phyloP scores from a whole-genome alignment of 2,329 filamentous ascomycete species.

The Coleophoma crateriformis region DNA sequence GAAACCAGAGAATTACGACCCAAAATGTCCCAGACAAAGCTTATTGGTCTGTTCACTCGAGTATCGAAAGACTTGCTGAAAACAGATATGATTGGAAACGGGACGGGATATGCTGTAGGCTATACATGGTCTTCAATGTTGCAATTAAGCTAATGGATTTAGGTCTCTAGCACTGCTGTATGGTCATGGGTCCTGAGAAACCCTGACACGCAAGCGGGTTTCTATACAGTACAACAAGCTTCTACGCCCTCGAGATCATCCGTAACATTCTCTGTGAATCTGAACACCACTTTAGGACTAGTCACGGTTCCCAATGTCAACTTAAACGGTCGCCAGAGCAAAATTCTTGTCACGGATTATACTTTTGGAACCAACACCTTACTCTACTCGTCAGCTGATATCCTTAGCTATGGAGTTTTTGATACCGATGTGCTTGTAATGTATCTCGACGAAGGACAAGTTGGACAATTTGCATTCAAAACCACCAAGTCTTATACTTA shows the following conservation, averaged over 20 bases:
- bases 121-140: not conserved
- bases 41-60: constrained; percentile 47
- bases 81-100: constrained; percentile 48
- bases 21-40: constrained; percentile 49
- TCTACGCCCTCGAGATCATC: constrained; percentile 37
- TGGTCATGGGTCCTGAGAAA: constrained; percentile 48
- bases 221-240: constrained; percentile 43
- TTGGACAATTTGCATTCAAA: constrained; percentile 44
- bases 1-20: constrained; percentile 47
- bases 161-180: constrained; percentile 30
- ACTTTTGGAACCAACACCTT: constrained; percentile 38
- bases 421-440: constrained; percentile 40
- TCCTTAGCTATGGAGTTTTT: constrained; percentile 42
- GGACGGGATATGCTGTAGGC: constrained; percentile 38
- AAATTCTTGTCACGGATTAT: constrained; percentile 49
- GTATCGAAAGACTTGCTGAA: constrained; percentile 44
- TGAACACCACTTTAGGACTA: constrained; percentile 40
- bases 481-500: constrained; percentile 29
- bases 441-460: constrained; percentile 42
- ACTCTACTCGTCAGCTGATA: constrained; percentile 44
- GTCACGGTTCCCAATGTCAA: constrained; percentile 39
- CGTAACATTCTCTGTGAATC: constrained; percentile 38
- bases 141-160: not conserved
- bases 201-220: constrained; percentile 41
- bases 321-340: constrained; percentile 45